Conservation (phyloP, 768 basidiomycete species). For the Neoboletus subvelutipes region DNA sequence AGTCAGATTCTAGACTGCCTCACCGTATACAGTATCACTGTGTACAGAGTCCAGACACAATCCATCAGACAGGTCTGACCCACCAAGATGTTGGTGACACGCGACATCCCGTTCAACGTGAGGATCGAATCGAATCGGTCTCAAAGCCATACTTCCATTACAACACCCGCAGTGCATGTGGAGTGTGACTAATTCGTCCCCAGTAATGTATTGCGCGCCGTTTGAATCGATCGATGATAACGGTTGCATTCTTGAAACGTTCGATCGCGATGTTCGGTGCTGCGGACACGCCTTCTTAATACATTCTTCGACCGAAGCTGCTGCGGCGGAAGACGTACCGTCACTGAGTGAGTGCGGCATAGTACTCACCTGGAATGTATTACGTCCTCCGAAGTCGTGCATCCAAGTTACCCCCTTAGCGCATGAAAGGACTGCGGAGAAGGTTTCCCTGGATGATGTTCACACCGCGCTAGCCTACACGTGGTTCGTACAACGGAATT, state of each 20-base stretch:
- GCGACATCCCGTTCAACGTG: not conserved
- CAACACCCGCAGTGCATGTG: not conserved
- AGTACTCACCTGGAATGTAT: not conserved
- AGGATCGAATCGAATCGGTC: not conserved
- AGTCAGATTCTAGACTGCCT: not conserved
- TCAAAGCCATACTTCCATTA: not conserved
- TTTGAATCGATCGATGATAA: not conserved
- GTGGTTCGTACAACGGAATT: not conserved
- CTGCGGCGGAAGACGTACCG: not conserved
- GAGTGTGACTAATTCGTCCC: not conserved
- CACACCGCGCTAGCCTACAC: not conserved
- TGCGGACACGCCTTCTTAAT: not conserved
- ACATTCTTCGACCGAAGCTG: not conserved
- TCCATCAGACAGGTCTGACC: not conserved
- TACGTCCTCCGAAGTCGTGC: not conserved
- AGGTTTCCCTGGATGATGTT: not conserved
- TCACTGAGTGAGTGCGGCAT: not conserved
- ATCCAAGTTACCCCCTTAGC: not conserved
- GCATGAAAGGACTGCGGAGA: constrained; percentile 8
- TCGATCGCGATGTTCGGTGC: not conserved
- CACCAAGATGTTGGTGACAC: not conserved
- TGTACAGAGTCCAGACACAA: not conserved
- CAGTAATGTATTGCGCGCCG: not conserved
- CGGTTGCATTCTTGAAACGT: not conserved
- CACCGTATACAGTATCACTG: not conserved